Evolutionary conservation across 495 filamentous ascomycete species (phyloP).

Genomic region (Cercophora newfieldiana): DNA sequence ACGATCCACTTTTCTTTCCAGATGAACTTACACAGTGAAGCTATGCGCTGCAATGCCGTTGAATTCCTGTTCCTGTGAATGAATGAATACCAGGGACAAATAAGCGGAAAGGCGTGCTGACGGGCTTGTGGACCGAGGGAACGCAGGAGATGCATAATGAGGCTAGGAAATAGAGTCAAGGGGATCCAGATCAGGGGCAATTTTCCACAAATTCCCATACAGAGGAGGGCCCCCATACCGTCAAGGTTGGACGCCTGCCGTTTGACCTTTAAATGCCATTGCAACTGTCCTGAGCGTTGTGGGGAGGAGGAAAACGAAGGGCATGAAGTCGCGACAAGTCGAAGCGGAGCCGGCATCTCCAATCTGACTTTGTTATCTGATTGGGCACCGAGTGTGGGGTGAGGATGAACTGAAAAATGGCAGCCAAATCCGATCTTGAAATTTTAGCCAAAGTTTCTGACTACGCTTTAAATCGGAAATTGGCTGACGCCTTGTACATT

Average conservation of each 20-base stretch:
- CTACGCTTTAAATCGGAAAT: constrained; percentile 7
- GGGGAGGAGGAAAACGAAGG: background rate
- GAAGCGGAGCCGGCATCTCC: background rate
- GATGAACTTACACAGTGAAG: background rate
- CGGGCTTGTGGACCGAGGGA: background rate
- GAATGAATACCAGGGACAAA: background rate
- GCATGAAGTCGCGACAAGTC: background rate
- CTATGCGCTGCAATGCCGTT: background rate
- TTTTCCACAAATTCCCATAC: background rate
- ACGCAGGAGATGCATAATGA: background rate
- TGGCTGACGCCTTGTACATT: constrained; percentile 6
- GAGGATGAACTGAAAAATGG: background rate
- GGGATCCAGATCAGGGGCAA: background rate
- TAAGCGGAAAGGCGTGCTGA: background rate
- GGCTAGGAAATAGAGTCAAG: background rate
- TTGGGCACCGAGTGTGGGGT: background rate
- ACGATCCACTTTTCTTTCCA: constrained; percentile 3
- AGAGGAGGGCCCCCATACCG: too few species aligned
- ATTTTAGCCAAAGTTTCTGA: background rate
- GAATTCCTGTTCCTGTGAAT: background rate
- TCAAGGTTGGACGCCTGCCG: too few species aligned
- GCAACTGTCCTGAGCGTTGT: background rate
- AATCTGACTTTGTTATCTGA: background rate
- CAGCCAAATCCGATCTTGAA: background rate
- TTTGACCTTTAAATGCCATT: background rate